These are phyloP conservation scores for Termitomyces sp. DNA, from an alignment of 768 basidiomycete genomes.

Conservation along the genomic window DNA sequence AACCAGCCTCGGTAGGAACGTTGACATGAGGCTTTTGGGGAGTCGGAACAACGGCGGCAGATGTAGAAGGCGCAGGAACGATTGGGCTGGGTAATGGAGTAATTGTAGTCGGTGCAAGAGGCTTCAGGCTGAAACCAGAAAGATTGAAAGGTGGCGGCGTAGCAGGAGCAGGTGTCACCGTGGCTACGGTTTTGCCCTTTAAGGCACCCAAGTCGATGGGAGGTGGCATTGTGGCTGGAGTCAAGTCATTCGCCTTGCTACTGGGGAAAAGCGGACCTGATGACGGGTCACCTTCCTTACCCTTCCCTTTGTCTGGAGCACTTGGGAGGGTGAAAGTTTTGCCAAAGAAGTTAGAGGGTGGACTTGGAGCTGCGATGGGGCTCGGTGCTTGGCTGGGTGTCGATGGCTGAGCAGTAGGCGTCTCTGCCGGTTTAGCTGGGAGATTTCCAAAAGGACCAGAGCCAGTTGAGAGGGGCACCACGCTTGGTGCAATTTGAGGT, in stretches of 20 bases:
- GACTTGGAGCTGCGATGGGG: neutral
- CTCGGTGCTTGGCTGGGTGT: neutral
- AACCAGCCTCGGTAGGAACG: constrained; percentile 50
- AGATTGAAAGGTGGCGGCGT: constrained; percentile 19
- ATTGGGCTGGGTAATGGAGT: neutral
- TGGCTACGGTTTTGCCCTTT: neutral
- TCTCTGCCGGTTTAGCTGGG: constrained; percentile 4
- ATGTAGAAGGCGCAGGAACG: neutral
- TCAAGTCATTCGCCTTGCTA: neutral
- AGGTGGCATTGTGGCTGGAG: neutral
- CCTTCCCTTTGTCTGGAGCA: constrained; percentile 3
- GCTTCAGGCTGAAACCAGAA: constrained; percentile 11
- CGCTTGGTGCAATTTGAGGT: neutral
- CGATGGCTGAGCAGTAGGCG: neutral
- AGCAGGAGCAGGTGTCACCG: neutral
- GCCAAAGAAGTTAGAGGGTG: constrained; percentile 9
- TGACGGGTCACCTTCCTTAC: neutral
- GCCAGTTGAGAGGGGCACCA: neutral
- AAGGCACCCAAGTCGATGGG: neutral
- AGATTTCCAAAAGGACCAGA: constrained; percentile 5
- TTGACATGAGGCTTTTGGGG: constrained; percentile 12
- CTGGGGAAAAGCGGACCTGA: neutral
- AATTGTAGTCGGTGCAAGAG: constrained; percentile 4
- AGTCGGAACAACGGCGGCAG: constrained; percentile 1
- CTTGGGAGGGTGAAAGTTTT: constrained; percentile 7